phyloP scores from a whole-genome alignment of 2,329 filamentous ascomycete genomes.

The Stagonosporopsis cucurbitacearum region DNA sequence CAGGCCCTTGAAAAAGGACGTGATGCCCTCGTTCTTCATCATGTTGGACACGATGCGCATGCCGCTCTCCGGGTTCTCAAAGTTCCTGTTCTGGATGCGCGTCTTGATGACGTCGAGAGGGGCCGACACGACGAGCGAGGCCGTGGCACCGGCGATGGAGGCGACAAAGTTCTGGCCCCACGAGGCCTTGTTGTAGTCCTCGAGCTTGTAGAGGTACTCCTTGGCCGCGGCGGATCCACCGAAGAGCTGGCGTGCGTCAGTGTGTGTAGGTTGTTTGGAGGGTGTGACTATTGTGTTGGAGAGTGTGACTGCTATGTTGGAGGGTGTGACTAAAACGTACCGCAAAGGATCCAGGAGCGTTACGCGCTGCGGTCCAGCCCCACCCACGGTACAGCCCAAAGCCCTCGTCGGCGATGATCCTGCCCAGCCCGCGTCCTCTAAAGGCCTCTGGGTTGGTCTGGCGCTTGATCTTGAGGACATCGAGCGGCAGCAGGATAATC shows the following conservation, averaged over 20 bases:
- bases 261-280: not conserved
- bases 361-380: slow-evolving; percentile 96
- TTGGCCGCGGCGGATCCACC: slow-evolving; percentile 97
- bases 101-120: slow-evolving; percentile 99
- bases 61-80: slow-evolving; percentile 94
- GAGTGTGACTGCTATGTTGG: no score
- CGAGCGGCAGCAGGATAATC: slow-evolving; percentile 91
- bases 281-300: not conserved
- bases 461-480: slow-evolving; percentile 99
- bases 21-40: slow-evolving; percentile 85
- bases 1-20: slow-evolving; percentile 96
- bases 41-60: slow-evolving; percentile 92
- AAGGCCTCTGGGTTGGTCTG: slow-evolving; percentile 99
- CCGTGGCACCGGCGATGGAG: slow-evolving; percentile 91
- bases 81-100: slow-evolving; percentile 96
- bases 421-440: slow-evolving; percentile 87
- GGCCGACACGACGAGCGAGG: slow-evolving; percentile 96
- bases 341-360: slow-evolving; percentile 95
- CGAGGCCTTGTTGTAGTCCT: slow-evolving; percentile 92
- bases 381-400: slow-evolving; percentile 95
- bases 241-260: slow-evolving; percentile 71
- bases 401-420: slow-evolving; percentile 90
- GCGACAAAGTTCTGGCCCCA: slow-evolving; percentile 98
- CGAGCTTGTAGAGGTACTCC: slow-evolving; percentile 88
- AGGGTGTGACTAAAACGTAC: slow-evolving; percentile 60